These are phyloP conservation scores for Exophiala oligosperma DNA, from an alignment of 2,329 filamentous ascomycete genomes.

Conservation along the genomic window DNA sequence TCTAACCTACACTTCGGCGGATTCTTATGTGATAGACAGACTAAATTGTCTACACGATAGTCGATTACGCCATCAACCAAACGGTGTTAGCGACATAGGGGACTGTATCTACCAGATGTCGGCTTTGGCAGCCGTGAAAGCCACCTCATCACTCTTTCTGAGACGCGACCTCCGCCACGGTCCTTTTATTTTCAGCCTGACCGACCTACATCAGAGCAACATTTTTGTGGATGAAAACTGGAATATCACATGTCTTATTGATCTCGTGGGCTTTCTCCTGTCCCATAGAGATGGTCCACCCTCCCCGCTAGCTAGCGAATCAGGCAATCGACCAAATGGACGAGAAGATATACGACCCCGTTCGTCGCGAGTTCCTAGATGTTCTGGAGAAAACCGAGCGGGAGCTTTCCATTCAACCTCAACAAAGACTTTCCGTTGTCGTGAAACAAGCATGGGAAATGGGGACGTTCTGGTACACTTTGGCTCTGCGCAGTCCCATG, in stretches of 20 bases:
- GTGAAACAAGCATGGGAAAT: slow-evolving; percentile 30
- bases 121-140: slow-evolving; percentile 34
- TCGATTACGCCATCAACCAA: slow-evolving; percentile 32
- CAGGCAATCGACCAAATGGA: slow-evolving; percentile 17
- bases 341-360: slow-evolving; percentile 13
- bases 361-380: slow-evolving; percentile 13
- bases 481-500: slow-evolving; percentile 30
- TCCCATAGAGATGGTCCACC: slow-evolving; percentile 28
- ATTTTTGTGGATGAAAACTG: slow-evolving; percentile 34
- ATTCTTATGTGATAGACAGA: too few relatives aligned
- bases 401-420: slow-evolving; percentile 10
- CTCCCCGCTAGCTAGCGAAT: slow-evolving; percentile 31
- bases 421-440: slow-evolving; percentile 12
- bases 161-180: slow-evolving; percentile 35
- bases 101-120: slow-evolving; percentile 24
- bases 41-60: slow-evolving; percentile 28
- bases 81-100: slow-evolving; percentile 23
- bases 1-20: too few relatives aligned
- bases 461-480: slow-evolving; percentile 33
- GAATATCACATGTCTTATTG: slow-evolving; percentile 32
- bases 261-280: slow-evolving; percentile 34
- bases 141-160: slow-evolving; percentile 32
- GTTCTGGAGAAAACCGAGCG: slow-evolving; percentile 11
- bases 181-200: slow-evolving; percentile 40
- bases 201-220: slow-evolving; percentile 42